Evolutionary conservation across 1,284 basidiomycete species (phyloP), one percentile per base, ranked within the genome.

Genomic region (Wallemia hederae): DNA sequence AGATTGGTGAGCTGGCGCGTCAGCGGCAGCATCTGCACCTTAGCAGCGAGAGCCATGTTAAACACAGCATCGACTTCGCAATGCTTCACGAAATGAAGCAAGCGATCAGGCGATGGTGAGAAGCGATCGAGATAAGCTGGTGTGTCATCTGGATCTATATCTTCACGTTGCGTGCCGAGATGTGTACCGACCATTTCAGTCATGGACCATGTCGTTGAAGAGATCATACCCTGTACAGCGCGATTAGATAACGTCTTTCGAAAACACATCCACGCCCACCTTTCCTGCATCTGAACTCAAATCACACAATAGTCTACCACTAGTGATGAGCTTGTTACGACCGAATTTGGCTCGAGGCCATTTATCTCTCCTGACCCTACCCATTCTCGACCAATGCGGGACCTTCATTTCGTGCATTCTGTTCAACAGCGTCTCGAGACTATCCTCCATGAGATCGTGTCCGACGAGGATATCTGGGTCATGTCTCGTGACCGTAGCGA

Each of bases 391-490:
- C 87, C 88, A 97, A 68, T 96, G 85, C 60, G 94, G 86, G 15
- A 79, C 79, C 67, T 87, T 88, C 56, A 88, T 76, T 64, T 94
- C 87, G 64, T 81, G 79, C 82, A 98, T 85, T 0, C 94, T 82
- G 67, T 87, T 82, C 25, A 99, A 76, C 24, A 99, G 75, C 25
- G 94, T 83, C 66, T 98, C 92, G 27, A 97, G 77, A 2, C 83
- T 82, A 56, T 83, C 83, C n/a, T 87, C 90, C 14, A 88, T 74
- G 70, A 99, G 92, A 62, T 96, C 90, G 68, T 97, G 90, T 0
- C 92, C 90, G 28, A 98, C 77, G 59, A 98, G 81, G 29, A 97
- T 80, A 69, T 99, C 94, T 0, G 94, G 91, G 68, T 98, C 94
- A 26, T 85, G 78, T 66, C 82, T 83, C 68, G 85, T 79, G 29